A percentile compares a stretch with the other conserved stretches of the same genome.
Evolutionary conservation across 495 filamentous ascomycete genomes (phyloP).

Genomic region (Haplographium delicatum): DNA sequence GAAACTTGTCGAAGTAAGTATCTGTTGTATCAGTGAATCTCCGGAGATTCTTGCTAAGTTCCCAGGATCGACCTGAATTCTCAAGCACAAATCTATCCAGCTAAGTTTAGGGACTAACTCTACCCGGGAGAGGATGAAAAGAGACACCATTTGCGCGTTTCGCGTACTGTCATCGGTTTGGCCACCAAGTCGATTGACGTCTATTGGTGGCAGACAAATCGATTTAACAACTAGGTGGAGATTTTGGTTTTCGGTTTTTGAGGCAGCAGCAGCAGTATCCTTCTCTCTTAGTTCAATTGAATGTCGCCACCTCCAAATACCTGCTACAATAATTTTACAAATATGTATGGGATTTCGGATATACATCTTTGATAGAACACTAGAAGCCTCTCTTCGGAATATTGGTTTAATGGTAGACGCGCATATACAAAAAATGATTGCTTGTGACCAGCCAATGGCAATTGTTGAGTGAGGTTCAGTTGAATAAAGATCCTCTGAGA

Average conservation of each 20-base stretch:
- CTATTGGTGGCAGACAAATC: constrained; percentile 54
- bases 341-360: constrained; percentile 46
- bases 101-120: constrained; percentile 69
- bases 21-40: constrained; percentile 39
- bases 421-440: constrained; percentile 72
- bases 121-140: constrained; percentile 73
- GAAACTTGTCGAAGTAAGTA: constrained; percentile 41
- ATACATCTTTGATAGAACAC: constrained; percentile 56
- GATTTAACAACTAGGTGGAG: constrained; percentile 62
- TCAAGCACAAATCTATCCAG: constrained; percentile 86
- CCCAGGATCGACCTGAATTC: constrained; percentile 75
- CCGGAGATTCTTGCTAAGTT: constrained; percentile 55
- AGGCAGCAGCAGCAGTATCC: constrained; percentile 64
- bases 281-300: constrained; percentile 61
- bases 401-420: constrained; percentile 49
- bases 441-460: constrained; percentile 66
- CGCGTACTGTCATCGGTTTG: constrained; percentile 37
- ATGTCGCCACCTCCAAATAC: constrained; percentile 79
- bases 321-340: constrained; percentile 55
- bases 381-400: constrained; percentile 53
- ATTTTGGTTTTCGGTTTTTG: constrained; percentile 58
- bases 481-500: constrained; percentile 42
- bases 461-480: constrained; percentile 29
- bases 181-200: constrained; percentile 33
- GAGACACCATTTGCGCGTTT: constrained; percentile 60